Evolutionary conservation across 768 basidiomycete genomes (phyloP).

Genomic region (Gloeostereum incarnatum): DNA sequence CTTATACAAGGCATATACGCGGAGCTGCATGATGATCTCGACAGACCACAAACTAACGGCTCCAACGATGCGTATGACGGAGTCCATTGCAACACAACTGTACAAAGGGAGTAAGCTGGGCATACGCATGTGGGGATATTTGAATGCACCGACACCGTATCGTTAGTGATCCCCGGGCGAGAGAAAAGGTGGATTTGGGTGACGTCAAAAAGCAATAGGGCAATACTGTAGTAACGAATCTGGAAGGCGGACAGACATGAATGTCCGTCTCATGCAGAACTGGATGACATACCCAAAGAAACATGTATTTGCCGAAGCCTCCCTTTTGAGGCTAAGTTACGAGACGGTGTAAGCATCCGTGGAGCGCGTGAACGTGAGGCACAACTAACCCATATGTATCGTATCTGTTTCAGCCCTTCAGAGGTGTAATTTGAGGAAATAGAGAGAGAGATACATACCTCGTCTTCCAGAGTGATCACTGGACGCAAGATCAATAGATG

Average conservation of each 20-base stretch:
- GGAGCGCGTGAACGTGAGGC: neutral
- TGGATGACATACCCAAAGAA: constrained; percentile 28
- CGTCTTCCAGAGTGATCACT: constrained; percentile 25
- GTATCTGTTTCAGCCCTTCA: constrained; percentile 14
- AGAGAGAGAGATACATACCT: constrained; percentile 11
- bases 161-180: constrained; percentile 23
- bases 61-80: constrained; percentile 30
- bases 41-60: constrained; percentile 37
- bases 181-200: constrained; percentile 35
- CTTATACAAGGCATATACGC: constrained; percentile 32
- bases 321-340: constrained; percentile 27
- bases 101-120: neutral
- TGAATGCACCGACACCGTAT: constrained; percentile 20
- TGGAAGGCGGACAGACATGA: constrained; percentile 9
- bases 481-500: neutral
- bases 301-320: constrained; percentile 27
- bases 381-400: constrained; percentile 27
- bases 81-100: constrained; percentile 35
- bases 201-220: constrained; percentile 31
- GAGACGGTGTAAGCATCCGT: neutral
- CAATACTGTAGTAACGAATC: constrained; percentile 39
- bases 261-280: neutral
- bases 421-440: neutral
- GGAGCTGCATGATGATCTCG: constrained; percentile 38
- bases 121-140: neutral